phyloP scores from a whole-genome alignment of 306 rosid genomes.

The Cicer cuneatum region DNA sequence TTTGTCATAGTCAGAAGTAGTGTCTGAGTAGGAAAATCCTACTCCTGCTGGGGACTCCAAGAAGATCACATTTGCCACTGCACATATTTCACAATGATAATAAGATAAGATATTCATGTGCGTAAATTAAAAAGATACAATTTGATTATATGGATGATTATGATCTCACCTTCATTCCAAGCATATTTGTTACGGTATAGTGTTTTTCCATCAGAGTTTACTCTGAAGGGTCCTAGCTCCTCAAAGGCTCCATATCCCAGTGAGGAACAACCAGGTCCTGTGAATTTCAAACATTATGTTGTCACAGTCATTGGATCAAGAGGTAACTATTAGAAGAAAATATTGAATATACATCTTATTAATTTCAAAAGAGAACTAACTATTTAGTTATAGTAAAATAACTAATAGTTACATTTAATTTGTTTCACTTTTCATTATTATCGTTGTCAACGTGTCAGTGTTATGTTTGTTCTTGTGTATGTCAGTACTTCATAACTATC shows the following conservation, averaged over 20 bases:
- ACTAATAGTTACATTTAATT: too few relatives aligned
- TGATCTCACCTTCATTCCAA: conserved; percentile 52
- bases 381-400: too few relatives aligned
- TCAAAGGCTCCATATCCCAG: conserved; percentile 63
- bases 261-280: conserved; percentile 58
- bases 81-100: conserved; percentile 29
- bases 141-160: not conserved
- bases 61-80: conserved; percentile 68
- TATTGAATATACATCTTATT: too few relatives aligned
- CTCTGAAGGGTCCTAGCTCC: conserved; percentile 71
- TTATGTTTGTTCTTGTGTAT: too few relatives aligned
- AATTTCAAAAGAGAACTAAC: too few relatives aligned
- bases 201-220: conserved; percentile 55
- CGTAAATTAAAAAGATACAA: not conserved
- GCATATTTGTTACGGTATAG: conserved; percentile 50
- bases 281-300: conserved; percentile 1
- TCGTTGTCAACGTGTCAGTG: too few relatives aligned
- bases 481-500: too few relatives aligned
- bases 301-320: not conserved
- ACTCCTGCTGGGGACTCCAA: conserved; percentile 74
- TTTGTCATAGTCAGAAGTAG: conserved; percentile 43
- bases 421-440: too few relatives aligned
- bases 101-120: not conserved
- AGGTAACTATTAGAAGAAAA: not conserved
- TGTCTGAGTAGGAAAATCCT: conserved; percentile 70